Conservation (phyloP, 768 basidiomycete species). For the Crassisporium funariophilum region DNA sequence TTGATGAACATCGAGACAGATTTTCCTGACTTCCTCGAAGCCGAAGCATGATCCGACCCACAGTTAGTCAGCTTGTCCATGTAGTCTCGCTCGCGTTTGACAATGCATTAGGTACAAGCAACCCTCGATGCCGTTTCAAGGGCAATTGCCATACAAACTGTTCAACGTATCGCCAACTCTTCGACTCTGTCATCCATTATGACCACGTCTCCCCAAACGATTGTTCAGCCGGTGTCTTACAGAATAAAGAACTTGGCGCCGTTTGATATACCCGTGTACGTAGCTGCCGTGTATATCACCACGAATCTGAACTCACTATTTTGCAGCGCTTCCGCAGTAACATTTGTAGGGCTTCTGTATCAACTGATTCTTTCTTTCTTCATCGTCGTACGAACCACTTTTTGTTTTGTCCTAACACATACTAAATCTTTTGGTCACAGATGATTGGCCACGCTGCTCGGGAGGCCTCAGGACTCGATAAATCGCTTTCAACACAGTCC, state of each 20-base stretch:
- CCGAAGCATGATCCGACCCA: conserved; percentile 7
- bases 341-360: conserved; percentile 57
- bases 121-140: conserved; percentile 37
- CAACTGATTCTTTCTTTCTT: conserved; percentile 49
- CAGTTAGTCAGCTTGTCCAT: conserved; percentile 32
- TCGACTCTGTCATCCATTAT: conserved; percentile 38
- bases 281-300: not conserved
- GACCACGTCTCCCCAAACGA: conserved; percentile 47
- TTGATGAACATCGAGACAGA: not conserved
- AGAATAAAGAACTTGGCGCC: conserved; percentile 52
- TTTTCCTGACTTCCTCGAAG: not conserved
- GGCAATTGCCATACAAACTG: conserved; percentile 34
- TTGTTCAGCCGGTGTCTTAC: conserved; percentile 52
- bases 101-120: conserved; percentile 39
- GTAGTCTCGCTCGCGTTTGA: too few species aligned
- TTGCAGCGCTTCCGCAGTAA: conserved; percentile 51
- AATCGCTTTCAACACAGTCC: conserved; percentile 24
- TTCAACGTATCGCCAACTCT: conserved; percentile 28
- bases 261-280: conserved; percentile 61
- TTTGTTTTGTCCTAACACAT: not conserved
- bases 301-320: not conserved
- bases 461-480: conserved; percentile 28
- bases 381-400: conserved; percentile 35
- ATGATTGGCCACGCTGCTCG: conserved; percentile 34
- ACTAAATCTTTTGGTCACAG: conserved; percentile 16